These are phyloP conservation scores for Pyrenophora graminea DNA, from an alignment of 2,329 filamentous ascomycete genomes.

Conservation along the genomic window DNA sequence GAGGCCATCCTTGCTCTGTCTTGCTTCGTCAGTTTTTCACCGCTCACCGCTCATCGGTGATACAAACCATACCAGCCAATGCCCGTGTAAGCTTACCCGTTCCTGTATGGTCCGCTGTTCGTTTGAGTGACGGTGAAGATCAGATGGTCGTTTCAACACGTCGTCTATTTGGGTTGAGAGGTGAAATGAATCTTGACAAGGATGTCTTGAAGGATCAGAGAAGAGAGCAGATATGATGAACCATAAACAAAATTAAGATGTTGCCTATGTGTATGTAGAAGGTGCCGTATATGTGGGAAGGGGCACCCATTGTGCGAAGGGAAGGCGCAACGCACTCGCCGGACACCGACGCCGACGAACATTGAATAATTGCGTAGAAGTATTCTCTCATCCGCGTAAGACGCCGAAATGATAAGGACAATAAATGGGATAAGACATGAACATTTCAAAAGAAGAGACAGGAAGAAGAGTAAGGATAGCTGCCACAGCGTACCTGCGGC, in stretches of 20 bases:
- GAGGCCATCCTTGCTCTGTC: conserved; percentile 11
- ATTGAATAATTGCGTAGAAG: not conserved
- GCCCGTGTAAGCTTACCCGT: not conserved
- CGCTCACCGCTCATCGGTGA: not conserved
- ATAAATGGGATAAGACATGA: not conserved
- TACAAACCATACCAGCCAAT: not conserved
- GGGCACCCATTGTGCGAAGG: conserved; percentile 1
- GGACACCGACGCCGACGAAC: not conserved
- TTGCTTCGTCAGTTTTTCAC: not conserved
- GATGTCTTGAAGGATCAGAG: not conserved
- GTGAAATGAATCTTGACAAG: not conserved
- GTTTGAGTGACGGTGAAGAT: not conserved
- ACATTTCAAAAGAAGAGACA: not conserved
- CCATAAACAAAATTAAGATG: conserved; percentile 4
- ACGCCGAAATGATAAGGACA: too few relatives aligned
- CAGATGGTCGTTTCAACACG: not conserved
- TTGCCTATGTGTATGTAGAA: conserved; percentile 20
- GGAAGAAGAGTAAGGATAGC: not conserved
- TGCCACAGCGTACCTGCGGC: not conserved
- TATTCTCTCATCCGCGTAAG: not conserved
- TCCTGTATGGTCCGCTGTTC: not conserved
- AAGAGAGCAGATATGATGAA: not conserved
- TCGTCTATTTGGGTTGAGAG: not conserved
- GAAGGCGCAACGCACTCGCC: conserved; percentile 8
- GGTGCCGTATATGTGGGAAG: conserved; percentile 17